Evolutionary conservation across 2,329 filamentous ascomycete species (phyloP).

Genomic region (Cercospora sp.): DNA sequence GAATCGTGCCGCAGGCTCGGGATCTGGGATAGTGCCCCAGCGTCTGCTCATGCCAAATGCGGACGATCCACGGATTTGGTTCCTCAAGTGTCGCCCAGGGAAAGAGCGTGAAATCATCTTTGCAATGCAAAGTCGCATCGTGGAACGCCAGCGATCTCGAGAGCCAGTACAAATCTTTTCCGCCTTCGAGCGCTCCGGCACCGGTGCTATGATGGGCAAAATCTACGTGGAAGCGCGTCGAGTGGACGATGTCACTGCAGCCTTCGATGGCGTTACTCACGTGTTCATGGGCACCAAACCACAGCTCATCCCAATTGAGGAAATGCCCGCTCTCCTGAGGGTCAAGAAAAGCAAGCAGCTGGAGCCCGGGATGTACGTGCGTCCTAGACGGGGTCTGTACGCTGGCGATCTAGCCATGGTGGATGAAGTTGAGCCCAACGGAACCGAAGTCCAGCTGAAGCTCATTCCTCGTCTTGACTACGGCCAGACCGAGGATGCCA

Average conservation of each 20-base stretch:
- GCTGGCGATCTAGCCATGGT: slow-evolving; percentile 88
- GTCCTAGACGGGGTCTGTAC: slow-evolving; percentile 73
- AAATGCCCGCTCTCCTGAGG: slow-evolving; percentile 94
- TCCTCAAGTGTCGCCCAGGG: slow-evolving; percentile 86
- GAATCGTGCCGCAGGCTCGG: slow-evolving; percentile 65
- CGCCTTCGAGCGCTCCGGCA: slow-evolving; percentile 83
- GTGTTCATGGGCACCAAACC: slow-evolving; percentile 87
- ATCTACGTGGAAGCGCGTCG: slow-evolving; percentile 91
- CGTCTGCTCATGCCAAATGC: slow-evolving; percentile 86
- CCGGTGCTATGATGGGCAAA: slow-evolving; percentile 77
- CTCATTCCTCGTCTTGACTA: slow-evolving; percentile 93
- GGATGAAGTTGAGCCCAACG: slow-evolving; percentile 88
- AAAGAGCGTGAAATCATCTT: slow-evolving; percentile 93
- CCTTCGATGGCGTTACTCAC: slow-evolving; percentile 80
- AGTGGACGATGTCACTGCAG: slow-evolving; percentile 80
- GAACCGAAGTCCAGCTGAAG: slow-evolving; percentile 80
- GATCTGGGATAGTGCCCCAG: slow-evolving; percentile 78
- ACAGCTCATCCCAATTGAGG: slow-evolving; percentile 88
- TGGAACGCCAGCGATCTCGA: slow-evolving; percentile 75
- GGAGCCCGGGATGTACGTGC: slow-evolving; percentile 87
- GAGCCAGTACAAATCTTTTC: slow-evolving; percentile 82
- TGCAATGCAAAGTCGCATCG: slow-evolving; percentile 82
- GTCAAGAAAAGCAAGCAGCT: slow-evolving; percentile 83
- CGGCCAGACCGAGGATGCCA: slow-evolving; percentile 76
- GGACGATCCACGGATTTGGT: slow-evolving; percentile 95